Conservation (phyloP, 495 filamentous ascomycete species). For the Aspergillus affinis region DNA sequence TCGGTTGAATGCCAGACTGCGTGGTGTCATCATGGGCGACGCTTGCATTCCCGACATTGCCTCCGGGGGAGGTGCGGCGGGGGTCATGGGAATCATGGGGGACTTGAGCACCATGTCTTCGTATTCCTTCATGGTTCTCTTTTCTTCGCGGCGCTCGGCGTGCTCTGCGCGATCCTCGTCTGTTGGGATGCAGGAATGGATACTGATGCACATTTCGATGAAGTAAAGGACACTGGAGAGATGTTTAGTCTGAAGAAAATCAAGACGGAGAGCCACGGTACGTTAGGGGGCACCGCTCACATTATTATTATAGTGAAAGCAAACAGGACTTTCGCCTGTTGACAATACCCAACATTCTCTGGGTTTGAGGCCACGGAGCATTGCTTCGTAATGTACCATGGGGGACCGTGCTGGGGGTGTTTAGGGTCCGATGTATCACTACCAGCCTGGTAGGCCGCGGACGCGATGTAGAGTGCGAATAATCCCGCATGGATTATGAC, state of each 20-base stretch:
- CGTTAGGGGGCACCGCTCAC: slow-evolving; percentile 48
- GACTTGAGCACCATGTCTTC: slow-evolving; percentile 49
- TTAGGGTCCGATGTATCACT: slow-evolving; percentile 75
- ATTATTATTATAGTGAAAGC: slow-evolving; percentile 67
- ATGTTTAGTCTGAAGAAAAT: slow-evolving; percentile 16
- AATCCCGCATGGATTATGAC: slow-evolving; percentile 57
- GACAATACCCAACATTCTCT: slow-evolving; percentile 64
- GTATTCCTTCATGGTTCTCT: slow-evolving; percentile 41
- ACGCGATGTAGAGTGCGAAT: slow-evolving; percentile 63
- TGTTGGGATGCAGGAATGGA: slow-evolving; percentile 64
- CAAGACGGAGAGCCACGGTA: neutral
- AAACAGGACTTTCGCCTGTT: slow-evolving; percentile 74
- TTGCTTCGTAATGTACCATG: slow-evolving; percentile 82
- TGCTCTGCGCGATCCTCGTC: slow-evolving; percentile 36
- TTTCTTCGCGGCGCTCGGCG: slow-evolving; percentile 39
- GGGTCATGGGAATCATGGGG: slow-evolving; percentile 40
- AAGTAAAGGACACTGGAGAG: slow-evolving; percentile 53
- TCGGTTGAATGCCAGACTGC: slow-evolving; percentile 45
- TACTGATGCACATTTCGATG: slow-evolving; percentile 52
- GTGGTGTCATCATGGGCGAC: slow-evolving; percentile 39
- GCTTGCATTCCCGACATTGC: slow-evolving; percentile 20
- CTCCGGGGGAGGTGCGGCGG: slow-evolving; percentile 17
- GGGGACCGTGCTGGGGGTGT: slow-evolving; percentile 63
- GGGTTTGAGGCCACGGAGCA: slow-evolving; percentile 63
- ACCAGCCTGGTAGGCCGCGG: slow-evolving; percentile 71